Conservation (phyloP, 495 filamentous ascomycete genomes). For the Penicillium parvum region DNA sequence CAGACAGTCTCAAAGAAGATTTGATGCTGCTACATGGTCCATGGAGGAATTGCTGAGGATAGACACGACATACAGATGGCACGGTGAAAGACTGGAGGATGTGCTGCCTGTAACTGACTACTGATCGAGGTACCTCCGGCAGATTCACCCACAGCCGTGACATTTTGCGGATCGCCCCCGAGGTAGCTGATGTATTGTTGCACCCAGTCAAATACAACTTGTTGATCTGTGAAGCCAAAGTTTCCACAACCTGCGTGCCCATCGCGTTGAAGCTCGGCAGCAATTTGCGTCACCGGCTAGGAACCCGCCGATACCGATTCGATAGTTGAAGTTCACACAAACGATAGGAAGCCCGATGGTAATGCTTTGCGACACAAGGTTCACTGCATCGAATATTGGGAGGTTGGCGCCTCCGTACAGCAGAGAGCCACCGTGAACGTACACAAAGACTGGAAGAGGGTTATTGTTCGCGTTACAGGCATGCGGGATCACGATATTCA, state of each 20-base stretch:
- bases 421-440: constrained; percentile 30
- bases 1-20: constrained; percentile 17
- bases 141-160: constrained; percentile 61
- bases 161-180: constrained; percentile 58
- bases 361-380: constrained; percentile 24
- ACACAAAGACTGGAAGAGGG: constrained; percentile 23
- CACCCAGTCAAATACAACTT: constrained; percentile 29
- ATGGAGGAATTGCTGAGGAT: constrained; percentile 19
- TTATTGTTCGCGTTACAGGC: not conserved
- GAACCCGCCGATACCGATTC: constrained; percentile 29
- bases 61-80: constrained; percentile 30
- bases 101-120: constrained; percentile 46
- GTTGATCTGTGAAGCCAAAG: constrained; percentile 32
- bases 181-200: constrained; percentile 48
- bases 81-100: constrained; percentile 21
- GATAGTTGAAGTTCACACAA: constrained; percentile 29
- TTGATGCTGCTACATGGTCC: constrained; percentile 25
- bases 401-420: constrained; percentile 27
- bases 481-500: constrained; percentile 29
- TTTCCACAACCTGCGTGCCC: constrained; percentile 24
- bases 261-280: constrained; percentile 19
- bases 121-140: constrained; percentile 62
- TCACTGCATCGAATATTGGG: constrained; percentile 28
- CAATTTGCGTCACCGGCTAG: constrained; percentile 18
- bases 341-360: constrained; percentile 19